Base-by-base conservation (phyloP, 192 early-diverging fungal genomes). In the Coemansia sp. region DNA sequence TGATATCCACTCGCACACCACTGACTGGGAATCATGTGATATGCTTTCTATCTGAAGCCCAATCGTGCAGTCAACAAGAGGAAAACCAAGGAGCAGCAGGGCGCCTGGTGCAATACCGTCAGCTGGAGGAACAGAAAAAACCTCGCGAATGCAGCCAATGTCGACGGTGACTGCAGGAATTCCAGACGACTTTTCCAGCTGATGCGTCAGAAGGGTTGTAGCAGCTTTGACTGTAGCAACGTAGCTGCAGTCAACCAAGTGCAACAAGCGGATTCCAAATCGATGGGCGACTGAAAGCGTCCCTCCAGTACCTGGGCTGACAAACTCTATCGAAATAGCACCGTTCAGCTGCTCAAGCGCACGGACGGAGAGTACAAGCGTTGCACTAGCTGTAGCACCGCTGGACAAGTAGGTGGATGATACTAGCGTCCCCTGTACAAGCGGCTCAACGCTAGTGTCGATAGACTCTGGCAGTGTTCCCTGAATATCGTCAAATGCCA, bases 281-380 rank as follows among this genome's bases (percentile, higher is more conserved):
- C 66, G 39, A 17, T 82, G 68, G 40, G 11, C 19, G 6, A 82
- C 72, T 0, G 37, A 39, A n/a, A 82, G 63, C 29, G 54, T n/a
- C 6, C 41, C 57, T 29, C 75, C 75, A 8, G 79, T 77, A 2
- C 79, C 79, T 10, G 79, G 79, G 54, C 75, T 77, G 14, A 17
- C 54, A 46, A 82, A 82, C 37, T 68, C 68, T 50, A 77, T 56
- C 4, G 68, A n/a, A 54, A 82, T 77, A 10, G 45, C 44, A n/a
- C 75, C 69, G n/a, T 59, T 44, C 17, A 82, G 39, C 35, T 74
- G 74, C 7, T 33, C 44, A 36, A 65, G 69, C 40, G 13, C 16
- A 34, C 44, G 51, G 19, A 57, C 29, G 3, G 51, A 61, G 31
- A 81, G 7, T 2, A 3, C 21, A 33, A 74, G 37, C 16, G 6